Evolutionary conservation across 2,329 filamentous ascomycete species (phyloP).

Genomic region (Paecilomyces niveus): DNA sequence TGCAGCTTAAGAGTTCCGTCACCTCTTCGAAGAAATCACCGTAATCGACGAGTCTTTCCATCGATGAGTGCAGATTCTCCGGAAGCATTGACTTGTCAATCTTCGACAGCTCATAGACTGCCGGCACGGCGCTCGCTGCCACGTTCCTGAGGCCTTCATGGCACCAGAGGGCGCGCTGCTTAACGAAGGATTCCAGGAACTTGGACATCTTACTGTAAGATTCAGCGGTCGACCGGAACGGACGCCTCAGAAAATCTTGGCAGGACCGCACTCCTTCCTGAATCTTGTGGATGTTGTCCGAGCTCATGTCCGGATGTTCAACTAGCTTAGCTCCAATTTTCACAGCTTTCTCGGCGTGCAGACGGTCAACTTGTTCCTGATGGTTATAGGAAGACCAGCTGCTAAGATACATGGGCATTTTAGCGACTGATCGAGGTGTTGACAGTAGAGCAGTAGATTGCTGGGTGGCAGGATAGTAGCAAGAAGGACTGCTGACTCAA

Average conservation of each 20-base stretch:
- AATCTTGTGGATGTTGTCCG: neutral
- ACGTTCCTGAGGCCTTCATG: neutral
- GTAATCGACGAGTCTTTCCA: neutral
- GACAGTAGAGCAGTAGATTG: neutral
- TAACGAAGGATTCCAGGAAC: neutral
- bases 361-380: neutral
- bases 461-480: neutral
- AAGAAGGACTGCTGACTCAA: neutral
- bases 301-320: neutral
- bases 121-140: neutral
- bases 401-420: neutral
- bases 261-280: neutral
- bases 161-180: neutral
- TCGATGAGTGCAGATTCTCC: neutral
- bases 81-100: neutral
- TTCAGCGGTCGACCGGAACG: neutral
- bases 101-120: neutral
- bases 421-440: neutral
- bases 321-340: neutral
- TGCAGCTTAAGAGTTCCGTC: neutral
- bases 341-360: neutral
- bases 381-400: neutral
- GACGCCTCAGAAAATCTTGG: neutral
- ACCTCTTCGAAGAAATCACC: neutral
- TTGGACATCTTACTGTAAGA: neutral